Base-by-base conservation (phyloP, 192 early-diverging fungal genomes). In the Entomortierella parvispora region DNA sequence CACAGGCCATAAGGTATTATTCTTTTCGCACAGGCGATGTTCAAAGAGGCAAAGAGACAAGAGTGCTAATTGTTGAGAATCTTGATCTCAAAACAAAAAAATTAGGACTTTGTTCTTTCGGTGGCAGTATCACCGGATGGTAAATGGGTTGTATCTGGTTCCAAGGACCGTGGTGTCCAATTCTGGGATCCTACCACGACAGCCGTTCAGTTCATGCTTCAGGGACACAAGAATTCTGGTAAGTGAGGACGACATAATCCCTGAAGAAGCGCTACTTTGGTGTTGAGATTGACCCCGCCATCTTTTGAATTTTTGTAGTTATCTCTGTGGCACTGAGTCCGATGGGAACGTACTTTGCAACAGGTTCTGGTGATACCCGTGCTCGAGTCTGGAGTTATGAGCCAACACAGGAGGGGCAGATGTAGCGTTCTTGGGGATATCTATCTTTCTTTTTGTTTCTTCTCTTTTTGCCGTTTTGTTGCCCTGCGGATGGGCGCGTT, bases 211-310 rank as follows among this genome's bases (percentile, higher is more conserved):
- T 92, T 92, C 64, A 92, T 93, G 90, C 81, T 99, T 56, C 93
- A 93, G 61, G 98, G 98, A 25, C 97, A 98, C 74, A 97, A 96
- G 83, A 98, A 99, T 84, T 97, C 97, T 65, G 92, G 92, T 94
- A 75, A 49, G 55, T 52, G 12, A 40, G 37, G 12, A 40, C 5
- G 37, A 40, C 5, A 40, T 5, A 40, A 40, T 9, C 7, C 12
- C 5, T 9, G 37, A 40, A 40, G 37, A 40, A 12, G 5, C 37
- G 12, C 5, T 12, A 40, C 12, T 40, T 37, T 29, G 4, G 4
- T 44, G 9, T 14, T 32, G 4, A 62, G 23, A 15, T 2, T 17
- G 2, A 32, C 28, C 8, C 18, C n/a, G 46, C 18, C 18, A 26
- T 60, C 17, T n/a, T 65, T 54, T 6, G 25, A 59, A 42, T 53